phyloP scores from a whole-genome alignment of 441 rosid species.

The Francoa sonchifolia region DNA sequence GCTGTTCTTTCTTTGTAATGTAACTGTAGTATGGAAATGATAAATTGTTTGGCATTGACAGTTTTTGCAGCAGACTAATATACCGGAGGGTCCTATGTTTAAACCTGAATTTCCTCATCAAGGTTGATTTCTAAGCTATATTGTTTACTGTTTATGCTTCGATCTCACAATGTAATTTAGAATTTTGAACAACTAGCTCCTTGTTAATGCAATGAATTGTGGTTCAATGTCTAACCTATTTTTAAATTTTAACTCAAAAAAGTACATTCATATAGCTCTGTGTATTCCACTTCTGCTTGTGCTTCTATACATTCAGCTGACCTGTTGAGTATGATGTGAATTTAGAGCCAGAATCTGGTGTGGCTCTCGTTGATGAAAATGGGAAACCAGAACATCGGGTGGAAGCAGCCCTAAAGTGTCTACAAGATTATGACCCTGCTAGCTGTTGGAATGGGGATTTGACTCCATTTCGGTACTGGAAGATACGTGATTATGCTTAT shows the following conservation, averaged over 20 bases:
- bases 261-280: neutral
- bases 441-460: slow-evolving; percentile 25
- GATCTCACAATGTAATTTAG: neutral
- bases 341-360: slow-evolving; percentile 50
- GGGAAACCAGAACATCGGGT: slow-evolving; percentile 52
- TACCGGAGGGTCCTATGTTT: slow-evolving; percentile 82
- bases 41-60: slow-evolving; percentile 16
- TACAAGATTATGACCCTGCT: slow-evolving; percentile 51
- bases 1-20: neutral
- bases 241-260: neutral
- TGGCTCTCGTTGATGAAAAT: slow-evolving; percentile 40
- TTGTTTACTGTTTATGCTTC: neutral
- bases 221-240: neutral
- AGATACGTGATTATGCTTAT: slow-evolving; percentile 76
- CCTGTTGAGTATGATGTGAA: slow-evolving; percentile 7
- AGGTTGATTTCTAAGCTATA: slow-evolving; percentile 27
- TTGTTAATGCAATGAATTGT: neutral
- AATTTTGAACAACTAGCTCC: neutral
- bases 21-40: neutral
- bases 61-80: slow-evolving; percentile 46
- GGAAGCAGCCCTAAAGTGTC: slow-evolving; percentile 56
- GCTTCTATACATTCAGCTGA: slow-evolving; percentile 3
- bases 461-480: slow-evolving; percentile 57
- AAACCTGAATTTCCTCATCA: slow-evolving; percentile 75
- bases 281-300: neutral